Base-by-base conservation (phyloP, 1,139 yeast genomes). In the Zygosaccharomyces pseudobailii region DNA sequence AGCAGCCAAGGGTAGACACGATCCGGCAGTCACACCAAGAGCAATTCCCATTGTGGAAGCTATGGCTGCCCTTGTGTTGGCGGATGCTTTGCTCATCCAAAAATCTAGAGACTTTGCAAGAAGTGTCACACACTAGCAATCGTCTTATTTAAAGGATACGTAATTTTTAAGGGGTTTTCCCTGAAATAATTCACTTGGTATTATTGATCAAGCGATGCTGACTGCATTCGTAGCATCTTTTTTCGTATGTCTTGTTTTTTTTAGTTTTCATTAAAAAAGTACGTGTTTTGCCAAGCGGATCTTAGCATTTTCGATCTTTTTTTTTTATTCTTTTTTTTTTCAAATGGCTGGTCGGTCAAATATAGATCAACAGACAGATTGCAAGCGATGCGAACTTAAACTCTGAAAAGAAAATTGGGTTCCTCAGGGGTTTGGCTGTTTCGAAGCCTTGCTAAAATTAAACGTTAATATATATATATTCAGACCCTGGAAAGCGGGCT, bases 41-140 rank as follows among this genome's bases (percentile, higher is more conserved):
- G 98, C 98, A 27, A 90, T 92, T 48, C 98, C 98, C 44, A 92
- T 92, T 63, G 97, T 92, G 39, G 98, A 92, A 72, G 88, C 98
- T 38, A 92, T 92, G 98, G 80, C 97, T 47, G 95, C 97, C 6
- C 75, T 94, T 57, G 97, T 88, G 3, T 71, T 92, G 56, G 92
- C 90, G 45, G 98, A 92, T 67, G 83, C 87, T 53, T 72, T 84
- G 49, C 71, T 92, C 71, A 78, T 90, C 43, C 98, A 92, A 71
- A 84, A 87, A 69, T 74, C 96, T 33, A 82, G 98, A 70, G 89
- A 85, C 56, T 73, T 45, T 56, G 63, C 52, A 42, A 62, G 46
- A 44, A 54, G 48, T 31, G 40, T 48, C n/a, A 48, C 51, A 25
- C 51, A 48, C 41, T 48, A 35, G 34, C 21, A 10, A 33, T 33